Evolutionary conservation across 2,329 filamentous ascomycete genomes (phyloP).

Genomic region (Furcasterigmium furcatum): DNA sequence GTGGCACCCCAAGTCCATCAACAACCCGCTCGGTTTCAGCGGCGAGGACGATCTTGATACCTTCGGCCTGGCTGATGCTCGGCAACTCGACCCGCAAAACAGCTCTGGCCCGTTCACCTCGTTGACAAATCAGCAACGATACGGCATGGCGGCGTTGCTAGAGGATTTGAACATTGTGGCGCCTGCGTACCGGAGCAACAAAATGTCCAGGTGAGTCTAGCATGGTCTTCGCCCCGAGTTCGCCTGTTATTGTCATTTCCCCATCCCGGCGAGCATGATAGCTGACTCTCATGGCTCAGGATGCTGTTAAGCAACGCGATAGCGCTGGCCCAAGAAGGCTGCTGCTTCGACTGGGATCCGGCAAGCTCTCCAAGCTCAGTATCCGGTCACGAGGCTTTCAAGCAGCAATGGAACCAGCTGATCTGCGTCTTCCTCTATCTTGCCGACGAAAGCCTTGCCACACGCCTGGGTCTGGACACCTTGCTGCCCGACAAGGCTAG

Average conservation of each 20-base stretch:
- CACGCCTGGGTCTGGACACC: not conserved
- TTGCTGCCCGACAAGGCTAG: not conserved
- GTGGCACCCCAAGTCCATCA: slow-evolving; percentile 1
- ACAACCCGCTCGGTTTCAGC: not conserved
- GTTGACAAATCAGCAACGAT: not conserved
- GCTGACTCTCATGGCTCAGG: not conserved
- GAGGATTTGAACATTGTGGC: slow-evolving; percentile 1
- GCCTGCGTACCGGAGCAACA: not conserved
- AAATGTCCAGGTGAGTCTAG: not conserved
- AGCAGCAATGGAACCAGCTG: not conserved
- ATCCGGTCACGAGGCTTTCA: not conserved
- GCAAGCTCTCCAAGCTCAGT: not conserved
- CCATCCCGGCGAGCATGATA: not conserved
- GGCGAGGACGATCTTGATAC: not conserved
- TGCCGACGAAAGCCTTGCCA: not conserved
- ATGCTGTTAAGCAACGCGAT: not conserved
- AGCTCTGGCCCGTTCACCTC: not conserved
- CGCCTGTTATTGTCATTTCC: not conserved
- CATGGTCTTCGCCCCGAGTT: not conserved
- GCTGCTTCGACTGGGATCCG: not conserved
- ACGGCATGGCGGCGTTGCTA: not conserved
- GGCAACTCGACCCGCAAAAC: not conserved
- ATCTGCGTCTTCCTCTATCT: not conserved
- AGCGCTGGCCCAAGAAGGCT: not conserved
- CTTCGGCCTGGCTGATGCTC: not conserved